Conservation (phyloP, 495 filamentous ascomycete genomes). For the Clohesyomyces aquaticus region DNA sequence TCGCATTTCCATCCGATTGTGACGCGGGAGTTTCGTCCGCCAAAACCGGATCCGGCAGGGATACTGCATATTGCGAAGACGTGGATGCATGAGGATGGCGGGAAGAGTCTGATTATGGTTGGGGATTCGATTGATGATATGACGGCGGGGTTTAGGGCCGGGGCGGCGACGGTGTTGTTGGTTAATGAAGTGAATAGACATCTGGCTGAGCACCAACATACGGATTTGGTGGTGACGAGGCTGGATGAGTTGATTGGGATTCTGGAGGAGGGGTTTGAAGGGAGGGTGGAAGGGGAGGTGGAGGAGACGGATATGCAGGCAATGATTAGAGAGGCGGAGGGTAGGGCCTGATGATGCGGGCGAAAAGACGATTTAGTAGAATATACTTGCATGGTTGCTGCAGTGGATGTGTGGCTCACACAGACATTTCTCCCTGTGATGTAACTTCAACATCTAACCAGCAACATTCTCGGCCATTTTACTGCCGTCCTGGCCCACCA, state of each 20-base stretch:
- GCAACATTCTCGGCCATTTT: conserved; percentile 55
- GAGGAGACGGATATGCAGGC: conserved; percentile 24
- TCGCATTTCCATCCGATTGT: conserved; percentile 79
- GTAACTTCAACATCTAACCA: conserved; percentile 41
- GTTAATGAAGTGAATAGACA: conserved; percentile 78
- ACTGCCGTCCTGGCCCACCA: conserved; percentile 47
- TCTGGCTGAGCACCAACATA: conserved; percentile 74
- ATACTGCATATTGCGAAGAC: conserved; percentile 76
- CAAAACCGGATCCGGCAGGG: conserved; percentile 88
- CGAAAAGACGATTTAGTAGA: neutral
- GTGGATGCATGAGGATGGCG: conserved; percentile 18
- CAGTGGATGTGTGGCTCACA: neutral
- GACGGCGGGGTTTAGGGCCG: conserved; percentile 81
- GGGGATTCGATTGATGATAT: conserved; percentile 95
- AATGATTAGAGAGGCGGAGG: conserved; percentile 19
- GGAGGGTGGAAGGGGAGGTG: conserved; percentile 24
- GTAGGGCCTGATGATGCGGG: neutral
- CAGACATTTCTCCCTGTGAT: neutral
- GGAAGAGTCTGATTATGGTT: conserved; percentile 61
- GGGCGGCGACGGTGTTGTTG: conserved; percentile 86
- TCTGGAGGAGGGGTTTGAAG: conserved; percentile 44
- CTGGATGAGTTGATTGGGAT: conserved; percentile 46
- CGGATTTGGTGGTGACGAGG: conserved; percentile 57
- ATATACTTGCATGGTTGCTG: neutral
- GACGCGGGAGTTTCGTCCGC: conserved; percentile 78